Percentiles rank a stretch among this genome's conserved stretches.
phyloP scores from a whole-genome alignment of 805 yeast genomes.

The Metschnikowia sp. region DNA sequence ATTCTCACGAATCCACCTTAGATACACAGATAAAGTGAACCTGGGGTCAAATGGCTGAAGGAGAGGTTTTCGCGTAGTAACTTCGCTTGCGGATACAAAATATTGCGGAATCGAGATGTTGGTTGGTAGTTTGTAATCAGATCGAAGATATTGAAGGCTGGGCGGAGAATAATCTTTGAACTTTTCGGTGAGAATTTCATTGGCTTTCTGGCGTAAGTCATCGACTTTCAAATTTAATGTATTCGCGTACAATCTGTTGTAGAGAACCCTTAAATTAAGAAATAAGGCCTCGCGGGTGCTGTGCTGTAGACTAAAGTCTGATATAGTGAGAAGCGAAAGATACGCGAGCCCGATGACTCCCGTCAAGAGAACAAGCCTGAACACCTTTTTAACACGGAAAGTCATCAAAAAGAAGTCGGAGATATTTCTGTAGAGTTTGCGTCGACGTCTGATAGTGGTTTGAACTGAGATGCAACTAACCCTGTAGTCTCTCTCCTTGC shows the following conservation, averaged over 20 bases:
- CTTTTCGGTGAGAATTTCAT: slow-evolving; percentile 2
- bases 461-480: no score
- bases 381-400: not conserved
- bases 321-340: not conserved
- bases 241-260: not conserved
- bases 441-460: no score
- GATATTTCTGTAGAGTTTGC: no score
- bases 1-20: slow-evolving; percentile 8
- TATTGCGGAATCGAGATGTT: slow-evolving; percentile 5
- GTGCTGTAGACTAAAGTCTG: not conserved
- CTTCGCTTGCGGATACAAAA: not conserved
- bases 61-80: slow-evolving; percentile 1
- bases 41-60: slow-evolving; percentile 21
- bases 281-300: not conserved
- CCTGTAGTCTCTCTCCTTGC: no score
- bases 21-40: slow-evolving; percentile 20
- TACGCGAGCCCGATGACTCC: not conserved
- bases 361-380: not conserved
- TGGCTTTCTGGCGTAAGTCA: not conserved
- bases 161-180: not conserved
- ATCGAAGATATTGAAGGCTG: slow-evolving; percentile 7
- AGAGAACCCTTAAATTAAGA: not conserved
- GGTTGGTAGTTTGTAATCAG: slow-evolving; percentile 8
- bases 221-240: no score
- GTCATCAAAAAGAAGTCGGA: no score